Conservation (phyloP, 129 eudicot species). For the Artemisia tridentata region DNA sequence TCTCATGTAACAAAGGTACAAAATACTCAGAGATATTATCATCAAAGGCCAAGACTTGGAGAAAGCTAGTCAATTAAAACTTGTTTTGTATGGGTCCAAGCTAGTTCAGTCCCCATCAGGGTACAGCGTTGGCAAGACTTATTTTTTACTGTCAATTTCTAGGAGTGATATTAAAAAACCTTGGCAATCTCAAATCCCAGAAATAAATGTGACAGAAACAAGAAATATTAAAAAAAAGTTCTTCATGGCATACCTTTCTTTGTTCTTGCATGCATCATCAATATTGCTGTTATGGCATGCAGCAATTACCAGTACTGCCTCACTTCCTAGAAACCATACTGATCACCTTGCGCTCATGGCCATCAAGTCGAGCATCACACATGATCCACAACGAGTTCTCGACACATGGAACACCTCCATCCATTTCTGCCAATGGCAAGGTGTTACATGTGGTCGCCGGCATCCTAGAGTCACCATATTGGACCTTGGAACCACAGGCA, state of each 20-base stretch:
- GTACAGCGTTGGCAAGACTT: neutral
- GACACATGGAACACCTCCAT: slow-evolving; percentile 34
- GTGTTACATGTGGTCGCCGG: slow-evolving; percentile 35
- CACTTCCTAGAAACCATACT: slow-evolving; percentile 23
- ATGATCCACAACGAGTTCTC: slow-evolving; percentile 24
- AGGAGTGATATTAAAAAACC: neutral
- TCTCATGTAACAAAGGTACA: neutral
- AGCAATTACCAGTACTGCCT: neutral
- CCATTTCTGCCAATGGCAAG: slow-evolving; percentile 35
- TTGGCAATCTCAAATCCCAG: neutral
- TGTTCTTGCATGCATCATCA: slow-evolving; percentile 11
- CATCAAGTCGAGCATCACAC: slow-evolving; percentile 27
- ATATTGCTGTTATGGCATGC: neutral
- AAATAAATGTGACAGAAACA: slow-evolving; percentile 2
- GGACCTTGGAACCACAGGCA: slow-evolving; percentile 22
- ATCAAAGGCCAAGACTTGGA: slow-evolving; percentile 21
- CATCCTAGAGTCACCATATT: slow-evolving; percentile 34
- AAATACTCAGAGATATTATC: neutral
- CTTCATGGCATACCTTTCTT: slow-evolving; percentile 19
- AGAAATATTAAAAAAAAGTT: neutral
- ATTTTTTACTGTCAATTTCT: neutral
- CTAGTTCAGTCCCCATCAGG: slow-evolving; percentile 17
- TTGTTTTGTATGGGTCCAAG: slow-evolving; percentile 4
- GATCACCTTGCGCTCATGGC: slow-evolving; percentile 32
- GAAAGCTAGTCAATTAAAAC: neutral